Conservation (phyloP, 345 rosid genomes). For the Citrus medica region DNA sequence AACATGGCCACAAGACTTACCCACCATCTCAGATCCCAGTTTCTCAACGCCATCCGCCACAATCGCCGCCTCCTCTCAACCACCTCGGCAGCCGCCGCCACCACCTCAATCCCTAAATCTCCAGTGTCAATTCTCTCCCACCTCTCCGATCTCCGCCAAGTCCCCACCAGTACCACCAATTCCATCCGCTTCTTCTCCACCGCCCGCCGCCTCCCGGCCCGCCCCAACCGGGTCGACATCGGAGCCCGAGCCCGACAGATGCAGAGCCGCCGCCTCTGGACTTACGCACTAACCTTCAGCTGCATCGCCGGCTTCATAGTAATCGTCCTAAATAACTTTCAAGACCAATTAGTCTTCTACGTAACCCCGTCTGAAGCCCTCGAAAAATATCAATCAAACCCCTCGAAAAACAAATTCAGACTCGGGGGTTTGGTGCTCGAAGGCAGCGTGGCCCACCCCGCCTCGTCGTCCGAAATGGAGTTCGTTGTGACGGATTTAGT, state of each 20-base stretch:
- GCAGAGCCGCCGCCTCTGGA: conserved; percentile 89
- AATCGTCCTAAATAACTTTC: conserved; percentile 76
- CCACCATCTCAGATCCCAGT: conserved; percentile 54
- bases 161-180: neutral
- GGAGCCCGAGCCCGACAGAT: conserved; percentile 86
- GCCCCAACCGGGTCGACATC: conserved; percentile 65
- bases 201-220: conserved; percentile 52
- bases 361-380: conserved; percentile 83
- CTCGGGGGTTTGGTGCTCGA: conserved; percentile 93
- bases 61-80: conserved; percentile 21
- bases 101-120: conserved; percentile 11
- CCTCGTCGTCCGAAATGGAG: conserved; percentile 71
- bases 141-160: conserved; percentile 22
- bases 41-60: conserved; percentile 17
- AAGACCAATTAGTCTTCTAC: conserved; percentile 87
- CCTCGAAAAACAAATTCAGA: conserved; percentile 63
- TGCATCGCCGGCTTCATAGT: conserved; percentile 86
- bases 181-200: conserved; percentile 58
- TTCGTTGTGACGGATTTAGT: conserved; percentile 86
- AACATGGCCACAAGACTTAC: conserved; percentile 55
- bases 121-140: conserved; percentile 14
- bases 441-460: conserved; percentile 82
- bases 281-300: conserved; percentile 84
- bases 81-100: conserved; percentile 4
- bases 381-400: conserved; percentile 67